phyloP scores from a whole-genome alignment of 2,329 filamentous ascomycete species.

The Ceratocystis huliohia region DNA sequence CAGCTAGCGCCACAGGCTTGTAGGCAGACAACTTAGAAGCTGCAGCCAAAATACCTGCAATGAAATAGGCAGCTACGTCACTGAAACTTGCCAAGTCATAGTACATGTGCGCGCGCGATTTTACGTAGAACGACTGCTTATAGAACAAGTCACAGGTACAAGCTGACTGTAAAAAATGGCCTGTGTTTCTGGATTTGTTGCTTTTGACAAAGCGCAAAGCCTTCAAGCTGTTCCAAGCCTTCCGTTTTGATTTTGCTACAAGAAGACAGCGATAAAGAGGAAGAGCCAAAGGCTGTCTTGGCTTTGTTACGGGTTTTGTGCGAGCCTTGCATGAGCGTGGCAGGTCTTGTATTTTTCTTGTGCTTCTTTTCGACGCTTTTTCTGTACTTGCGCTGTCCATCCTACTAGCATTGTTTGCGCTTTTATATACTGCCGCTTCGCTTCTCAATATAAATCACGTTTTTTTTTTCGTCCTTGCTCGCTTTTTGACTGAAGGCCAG shows the following conservation, averaged over 20 bases:
- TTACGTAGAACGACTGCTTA: neutral
- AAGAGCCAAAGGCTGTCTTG: neutral
- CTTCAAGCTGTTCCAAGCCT: neutral
- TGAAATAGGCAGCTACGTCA: constrained; percentile 1
- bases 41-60: neutral
- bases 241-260: neutral
- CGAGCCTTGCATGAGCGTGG: neutral
- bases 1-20: neutral
- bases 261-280: too few relatives aligned
- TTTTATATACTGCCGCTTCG: neutral
- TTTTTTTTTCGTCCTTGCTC: neutral
- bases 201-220: too few relatives aligned
- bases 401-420: neutral
- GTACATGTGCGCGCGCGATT: neutral
- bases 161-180: too few relatives aligned
- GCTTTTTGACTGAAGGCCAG: neutral
- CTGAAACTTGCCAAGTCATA: neutral
- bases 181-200: too few relatives aligned
- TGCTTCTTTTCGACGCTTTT: neutral
- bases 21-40: constrained; percentile 2
- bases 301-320: neutral
- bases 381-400: neutral
- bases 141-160: neutral
- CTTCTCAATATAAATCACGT: neutral
- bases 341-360: neutral